These are phyloP conservation scores for Mycosphaerella sp. DNA, from an alignment of 2,329 filamentous ascomycete species.

Conservation along the genomic window DNA sequence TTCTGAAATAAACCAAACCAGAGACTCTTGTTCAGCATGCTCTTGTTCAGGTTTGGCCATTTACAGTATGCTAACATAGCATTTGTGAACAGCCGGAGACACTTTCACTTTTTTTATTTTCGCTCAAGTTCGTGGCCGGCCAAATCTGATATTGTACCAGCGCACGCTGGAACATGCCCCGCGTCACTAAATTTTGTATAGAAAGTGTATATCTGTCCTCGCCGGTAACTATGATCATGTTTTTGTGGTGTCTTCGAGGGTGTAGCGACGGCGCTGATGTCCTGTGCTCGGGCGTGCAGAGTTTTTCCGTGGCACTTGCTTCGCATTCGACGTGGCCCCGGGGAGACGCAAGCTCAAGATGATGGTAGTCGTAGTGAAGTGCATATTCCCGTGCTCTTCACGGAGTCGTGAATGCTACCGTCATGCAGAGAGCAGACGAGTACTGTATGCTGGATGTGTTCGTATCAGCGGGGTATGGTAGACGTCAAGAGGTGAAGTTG, in stretches of 20 bases:
- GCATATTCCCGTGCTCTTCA: not conserved
- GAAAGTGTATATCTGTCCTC: not conserved
- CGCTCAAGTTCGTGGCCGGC: not conserved
- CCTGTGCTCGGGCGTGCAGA: not conserved
- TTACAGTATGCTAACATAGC: no score
- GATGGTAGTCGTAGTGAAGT: not conserved
- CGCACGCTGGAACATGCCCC: not conserved
- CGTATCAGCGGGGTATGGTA: not conserved
- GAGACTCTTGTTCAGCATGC: no score
- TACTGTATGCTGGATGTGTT: no score
- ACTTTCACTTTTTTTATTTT: not conserved
- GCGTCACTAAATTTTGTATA: not conserved
- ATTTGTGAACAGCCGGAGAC: not conserved
- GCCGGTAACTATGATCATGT: not conserved
- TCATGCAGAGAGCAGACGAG: no score
- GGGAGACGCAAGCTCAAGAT: not conserved
- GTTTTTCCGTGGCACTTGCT: not conserved
- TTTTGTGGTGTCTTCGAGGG: not conserved
- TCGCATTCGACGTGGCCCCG: not conserved
- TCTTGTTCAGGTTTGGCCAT: no score
- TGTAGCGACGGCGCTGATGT: constrained; percentile 8
- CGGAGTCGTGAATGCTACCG: no score
- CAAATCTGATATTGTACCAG: constrained; percentile 1
- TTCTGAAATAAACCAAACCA: no score
- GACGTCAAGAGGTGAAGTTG: not conserved